phyloP scores from a whole-genome alignment of 805 yeast genomes.

The Yamadazyma olivae region DNA sequence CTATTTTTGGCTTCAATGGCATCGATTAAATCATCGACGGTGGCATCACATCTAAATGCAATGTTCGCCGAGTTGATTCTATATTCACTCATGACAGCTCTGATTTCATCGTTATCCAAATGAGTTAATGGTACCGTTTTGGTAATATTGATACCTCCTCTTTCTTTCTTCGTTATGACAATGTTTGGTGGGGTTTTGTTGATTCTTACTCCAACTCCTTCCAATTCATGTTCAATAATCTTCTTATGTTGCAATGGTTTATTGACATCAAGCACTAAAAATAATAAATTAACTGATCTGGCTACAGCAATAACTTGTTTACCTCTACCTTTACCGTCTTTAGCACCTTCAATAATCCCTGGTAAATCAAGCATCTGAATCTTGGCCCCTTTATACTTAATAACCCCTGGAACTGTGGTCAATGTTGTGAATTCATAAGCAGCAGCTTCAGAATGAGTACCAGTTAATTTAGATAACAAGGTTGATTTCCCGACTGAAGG shows the following conservation, averaged over 20 bases:
- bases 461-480: slow-evolving; percentile 80
- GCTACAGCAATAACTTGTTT: slow-evolving; percentile 98
- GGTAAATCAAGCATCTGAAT: slow-evolving; percentile 94
- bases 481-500: slow-evolving; percentile 96
- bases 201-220: slow-evolving; percentile 95
- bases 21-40: slow-evolving; percentile 95
- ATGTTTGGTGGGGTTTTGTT: slow-evolving; percentile 93
- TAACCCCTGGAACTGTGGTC: slow-evolving; percentile 96
- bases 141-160: slow-evolving; percentile 93
- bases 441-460: slow-evolving; percentile 97
- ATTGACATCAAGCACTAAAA: slow-evolving; percentile 92
- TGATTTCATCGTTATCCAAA: slow-evolving; percentile 86
- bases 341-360: slow-evolving; percentile 89
- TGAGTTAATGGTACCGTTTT: slow-evolving; percentile 91
- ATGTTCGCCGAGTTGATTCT: slow-evolving; percentile 94
- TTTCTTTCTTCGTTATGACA: slow-evolving; percentile 85
- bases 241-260: slow-evolving; percentile 93
- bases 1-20: slow-evolving; percentile 87
- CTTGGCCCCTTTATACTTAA: slow-evolving; percentile 94
- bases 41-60: slow-evolving; percentile 95
- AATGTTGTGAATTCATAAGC: slow-evolving; percentile 97
- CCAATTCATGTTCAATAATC: slow-evolving; percentile 91
- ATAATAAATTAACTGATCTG: slow-evolving; percentile 91
- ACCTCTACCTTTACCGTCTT: slow-evolving; percentile 91
- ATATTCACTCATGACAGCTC: slow-evolving; percentile 95